Evolutionary conservation across 345 rosid genomes (phyloP), one percentile per base, ranked within the genome.

Genomic region (Euphorbia lathyris): DNA sequence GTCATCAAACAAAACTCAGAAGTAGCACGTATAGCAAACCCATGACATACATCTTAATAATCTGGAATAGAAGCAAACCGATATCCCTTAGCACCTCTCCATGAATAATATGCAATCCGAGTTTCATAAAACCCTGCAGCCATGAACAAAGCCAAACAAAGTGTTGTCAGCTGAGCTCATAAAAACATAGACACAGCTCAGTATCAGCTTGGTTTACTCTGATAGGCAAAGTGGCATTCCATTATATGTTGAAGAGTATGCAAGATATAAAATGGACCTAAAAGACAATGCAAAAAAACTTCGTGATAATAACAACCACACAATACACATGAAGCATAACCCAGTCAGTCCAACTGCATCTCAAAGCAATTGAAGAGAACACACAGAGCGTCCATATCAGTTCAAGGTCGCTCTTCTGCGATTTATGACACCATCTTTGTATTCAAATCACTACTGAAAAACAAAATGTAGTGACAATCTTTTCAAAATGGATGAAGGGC

Each of bases 21-120:
- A 23, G 30, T 14, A 17, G 52, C 62, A 48, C 59, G 48, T 25
- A 29, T 19, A 22, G 60, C 27, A 66, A 73, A 23, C 20, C 42
- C 55, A 8, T 11, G 27, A 20, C 25, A 16, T 36, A 36, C 22
- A 74, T 36, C 67, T 80, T 69, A 93, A 77, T 91, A 93, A 58
- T 82, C 81, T 6, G 98, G 98, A 74, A 93, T 93, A 30, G 96
- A 80, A 47, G 92, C 77, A 63, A 89, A 93, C 58, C 87, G 92
- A 75, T 86, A 88, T 36, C 97, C 98, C 60, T 81, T 80, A 7
- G 83, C 90, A 22, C 97, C 98, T 81, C 92, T 87, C 96, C 96
- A 93, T 27, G 94, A 83, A 59, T 93, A 93, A 79, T 93, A 93
- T 45, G 98, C 98, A 32, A 91, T 81, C 45, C 96, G 86, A 11